Evolutionary conservation across 2,329 filamentous ascomycete species (phyloP), one percentile per base, ranked within the genome.

Genomic region (Plenodomus biglobosus): DNA sequence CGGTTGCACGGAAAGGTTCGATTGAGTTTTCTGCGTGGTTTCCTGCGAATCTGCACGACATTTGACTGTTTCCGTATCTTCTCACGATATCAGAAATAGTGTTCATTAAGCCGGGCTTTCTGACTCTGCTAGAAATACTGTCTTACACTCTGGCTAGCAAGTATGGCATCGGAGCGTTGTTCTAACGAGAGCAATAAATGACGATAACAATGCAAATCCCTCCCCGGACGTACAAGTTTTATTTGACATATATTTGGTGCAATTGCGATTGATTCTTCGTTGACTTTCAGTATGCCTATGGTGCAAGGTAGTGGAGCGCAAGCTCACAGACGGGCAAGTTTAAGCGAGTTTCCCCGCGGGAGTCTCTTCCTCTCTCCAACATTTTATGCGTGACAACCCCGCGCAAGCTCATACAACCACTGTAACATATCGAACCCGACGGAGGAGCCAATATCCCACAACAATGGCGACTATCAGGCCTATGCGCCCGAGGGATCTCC

Each of bases 391-490:
- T 20, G 7, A 42, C 20, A 42, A 34, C 15, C 38, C 38, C 38
- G 22, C 47, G 34, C 38, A 32, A 42, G 39, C 35, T 19, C 38
- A 44, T 18, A 52, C 27, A 41, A 35, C 24, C 19, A 27, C 16
- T 16, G 27, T 16, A 22, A 34, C 42, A 35, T 15, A 32, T 32
- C 37, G 3, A 37, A 16, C 16, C n/a, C 21, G 8, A 8, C 15
- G 15, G 19, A 32, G 13, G 40, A 7, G n/a, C 40, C 6, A n/a
- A 21, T 36, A 18, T 35, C 15, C 24, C 3, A n/a, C 47, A 18
- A 54, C 19, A 19, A 95, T 95, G 90, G 86, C 87, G 46, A 88
- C 87, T 45, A 88, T 97, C 67, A 87, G 92, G 43, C 85, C 88
- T 60, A 96, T 97, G 69, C 59, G 56, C 17, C 56, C 59, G 8